phyloP scores from a whole-genome alignment of 208 protist species.

The Angomonas deanei region DNA sequence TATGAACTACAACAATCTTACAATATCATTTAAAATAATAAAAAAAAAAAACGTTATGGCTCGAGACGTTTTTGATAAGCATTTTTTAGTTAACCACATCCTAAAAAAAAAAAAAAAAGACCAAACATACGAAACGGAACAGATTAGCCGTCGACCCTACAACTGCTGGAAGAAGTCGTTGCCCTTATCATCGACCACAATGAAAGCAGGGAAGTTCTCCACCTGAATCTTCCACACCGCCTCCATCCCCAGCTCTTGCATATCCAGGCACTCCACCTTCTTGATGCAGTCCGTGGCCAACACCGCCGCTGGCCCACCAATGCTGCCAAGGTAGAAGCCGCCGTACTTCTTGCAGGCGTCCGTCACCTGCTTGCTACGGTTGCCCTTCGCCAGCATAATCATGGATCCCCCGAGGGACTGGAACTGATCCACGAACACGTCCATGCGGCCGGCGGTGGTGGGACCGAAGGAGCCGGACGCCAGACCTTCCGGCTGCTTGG shows the following conservation, averaged over 20 bases:
- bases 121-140: too few species aligned
- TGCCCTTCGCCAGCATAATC: slow-evolving; percentile 95
- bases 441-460: slow-evolving; percentile 96
- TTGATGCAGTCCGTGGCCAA: slow-evolving; percentile 91
- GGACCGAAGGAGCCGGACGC: slow-evolving; percentile 95
- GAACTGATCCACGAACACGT: slow-evolving; percentile 94
- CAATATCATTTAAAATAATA: too few species aligned
- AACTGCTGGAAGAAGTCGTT: slow-evolving; percentile 98
- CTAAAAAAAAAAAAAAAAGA: too few species aligned
- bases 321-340: slow-evolving; percentile 97
- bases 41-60: too few species aligned
- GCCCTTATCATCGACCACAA: slow-evolving; percentile 97
- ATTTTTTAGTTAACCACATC: too few species aligned
- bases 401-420: slow-evolving; percentile 87
- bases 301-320: slow-evolving; percentile 95
- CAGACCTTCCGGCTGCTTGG: slow-evolving; percentile 94
- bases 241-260: slow-evolving; percentile 90
- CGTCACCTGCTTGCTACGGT: slow-evolving; percentile 91
- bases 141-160: too few species aligned
- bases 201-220: slow-evolving; percentile 96
- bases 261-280: slow-evolving; percentile 91
- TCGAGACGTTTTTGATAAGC: too few species aligned
- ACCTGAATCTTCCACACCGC: slow-evolving; percentile 94
- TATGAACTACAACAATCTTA: too few species aligned
- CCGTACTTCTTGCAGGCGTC: slow-evolving; percentile 94